phyloP scores from a whole-genome alignment of 306 rosid species.

The Cucumis hystrix region DNA sequence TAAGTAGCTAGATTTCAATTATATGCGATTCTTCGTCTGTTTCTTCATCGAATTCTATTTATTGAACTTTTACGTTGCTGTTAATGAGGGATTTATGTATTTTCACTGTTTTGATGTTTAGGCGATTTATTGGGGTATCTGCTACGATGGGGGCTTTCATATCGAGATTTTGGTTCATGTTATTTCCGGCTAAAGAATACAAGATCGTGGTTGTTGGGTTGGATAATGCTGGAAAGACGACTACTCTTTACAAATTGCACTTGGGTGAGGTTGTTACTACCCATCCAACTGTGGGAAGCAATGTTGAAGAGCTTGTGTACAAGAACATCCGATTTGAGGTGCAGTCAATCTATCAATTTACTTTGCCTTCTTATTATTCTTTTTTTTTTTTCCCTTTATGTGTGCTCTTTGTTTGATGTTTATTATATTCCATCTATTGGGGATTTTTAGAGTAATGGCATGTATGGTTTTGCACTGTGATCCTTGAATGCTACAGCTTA shows the following conservation, averaged over 20 bases:
- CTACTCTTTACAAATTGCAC: slow-evolving; percentile 91
- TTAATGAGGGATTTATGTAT: neutral
- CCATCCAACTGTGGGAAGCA: slow-evolving; percentile 94
- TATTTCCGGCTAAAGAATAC: slow-evolving; percentile 85
- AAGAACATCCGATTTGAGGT: slow-evolving; percentile 97
- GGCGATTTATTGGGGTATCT: slow-evolving; percentile 8
- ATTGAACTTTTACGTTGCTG: neutral
- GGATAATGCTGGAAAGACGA: slow-evolving; percentile 96
- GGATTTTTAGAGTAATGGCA: neutral
- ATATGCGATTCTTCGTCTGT: neutral
- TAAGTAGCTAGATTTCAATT: neutral
- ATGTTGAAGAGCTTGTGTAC: slow-evolving; percentile 92
- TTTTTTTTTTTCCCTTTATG: neutral
- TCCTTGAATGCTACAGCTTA: neutral
- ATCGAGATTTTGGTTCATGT: slow-evolving; percentile 82
- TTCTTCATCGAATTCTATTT: neutral
- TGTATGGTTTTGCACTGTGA: neutral
- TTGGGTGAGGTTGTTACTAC: slow-evolving; percentile 97
- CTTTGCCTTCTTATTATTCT: neutral
- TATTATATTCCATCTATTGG: neutral
- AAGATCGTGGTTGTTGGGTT: slow-evolving; percentile 91
- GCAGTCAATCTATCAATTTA: neutral
- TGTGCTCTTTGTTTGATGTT: neutral
- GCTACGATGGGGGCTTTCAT: slow-evolving; percentile 63
- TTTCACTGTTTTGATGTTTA: slow-evolving; percentile 6